Evolutionary conservation across 495 filamentous ascomycete genomes (phyloP).

Genomic region (Penicillium waksmanii): DNA sequence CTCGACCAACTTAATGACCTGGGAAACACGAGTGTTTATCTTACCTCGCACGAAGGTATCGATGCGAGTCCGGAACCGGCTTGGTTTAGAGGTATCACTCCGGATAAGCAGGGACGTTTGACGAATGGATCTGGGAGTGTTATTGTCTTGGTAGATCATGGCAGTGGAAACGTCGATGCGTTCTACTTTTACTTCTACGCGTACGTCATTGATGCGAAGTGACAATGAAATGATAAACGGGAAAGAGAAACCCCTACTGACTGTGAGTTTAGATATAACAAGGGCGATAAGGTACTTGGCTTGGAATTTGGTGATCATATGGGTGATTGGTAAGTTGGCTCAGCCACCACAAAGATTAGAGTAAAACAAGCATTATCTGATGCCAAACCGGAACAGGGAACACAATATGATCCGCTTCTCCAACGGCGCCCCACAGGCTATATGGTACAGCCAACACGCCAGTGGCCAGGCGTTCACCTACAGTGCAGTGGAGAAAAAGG

Average conservation of each 20-base stretch:
- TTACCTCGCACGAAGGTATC: constrained; percentile 62
- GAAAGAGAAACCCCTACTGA: neutral
- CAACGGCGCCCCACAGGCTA: constrained; percentile 56
- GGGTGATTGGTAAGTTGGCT: constrained; percentile 57
- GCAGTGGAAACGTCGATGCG: constrained; percentile 58
- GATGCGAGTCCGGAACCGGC: constrained; percentile 49
- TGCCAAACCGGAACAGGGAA: constrained; percentile 46
- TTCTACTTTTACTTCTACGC: constrained; percentile 75
- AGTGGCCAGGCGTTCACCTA: constrained; percentile 68
- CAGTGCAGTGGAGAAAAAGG: constrained; percentile 54
- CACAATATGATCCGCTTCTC: constrained; percentile 71
- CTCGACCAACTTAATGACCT: constrained; percentile 56
- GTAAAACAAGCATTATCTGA: neutral
- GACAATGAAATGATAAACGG: neutral
- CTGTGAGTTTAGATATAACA: constrained; percentile 45
- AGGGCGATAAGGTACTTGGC: constrained; percentile 51
- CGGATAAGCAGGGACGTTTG: constrained; percentile 52
- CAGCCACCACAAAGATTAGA: neutral
- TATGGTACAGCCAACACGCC: constrained; percentile 69
- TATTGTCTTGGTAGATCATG: constrained; percentile 62
- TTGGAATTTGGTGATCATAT: constrained; percentile 63
- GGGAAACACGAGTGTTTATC: constrained; percentile 55
- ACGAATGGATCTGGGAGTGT: constrained; percentile 47
- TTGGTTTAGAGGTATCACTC: constrained; percentile 57
- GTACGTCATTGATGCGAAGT: constrained; percentile 30